A percentile compares a stretch with the other conserved stretches of the same genome.
phyloP scores from a whole-genome alignment of 768 basidiomycete genomes.

The Auriscalpium microsporum region DNA sequence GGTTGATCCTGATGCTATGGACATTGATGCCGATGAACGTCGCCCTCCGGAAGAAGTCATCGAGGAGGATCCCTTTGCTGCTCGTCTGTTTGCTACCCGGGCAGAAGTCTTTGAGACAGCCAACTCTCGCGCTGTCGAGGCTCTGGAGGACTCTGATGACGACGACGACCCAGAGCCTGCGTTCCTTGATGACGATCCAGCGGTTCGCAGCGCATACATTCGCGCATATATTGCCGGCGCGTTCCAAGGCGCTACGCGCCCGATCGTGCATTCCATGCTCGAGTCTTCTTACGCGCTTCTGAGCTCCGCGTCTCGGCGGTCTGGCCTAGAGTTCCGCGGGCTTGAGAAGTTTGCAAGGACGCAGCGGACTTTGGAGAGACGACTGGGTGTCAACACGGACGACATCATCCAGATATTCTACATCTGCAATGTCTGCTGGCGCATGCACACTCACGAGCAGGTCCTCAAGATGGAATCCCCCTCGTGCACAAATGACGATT shows the following conservation, averaged over 20 bases:
- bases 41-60: not conserved
- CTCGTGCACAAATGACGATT: not conserved
- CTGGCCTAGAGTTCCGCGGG: not conserved
- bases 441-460: slow-evolving; percentile 6
- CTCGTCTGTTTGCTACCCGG: not conserved
- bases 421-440: slow-evolving; percentile 18
- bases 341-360: slow-evolving; percentile 16
- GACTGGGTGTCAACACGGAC: slow-evolving; percentile 16
- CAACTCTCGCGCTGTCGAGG: not conserved
- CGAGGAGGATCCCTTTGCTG: not conserved
- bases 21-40: not conserved
- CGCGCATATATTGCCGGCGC: not conserved
- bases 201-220: not conserved
- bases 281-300: not conserved
- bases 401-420: slow-evolving; percentile 15
- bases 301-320: not conserved
- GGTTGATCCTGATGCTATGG: not conserved
- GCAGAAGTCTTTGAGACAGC: not conserved
- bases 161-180: not conserved
- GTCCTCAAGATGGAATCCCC: not conserved
- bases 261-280: not conserved
- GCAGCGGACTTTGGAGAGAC: slow-evolving; percentile 15
- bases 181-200: not conserved
- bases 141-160: not conserved
- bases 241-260: not conserved